phyloP scores from a whole-genome alignment of 805 yeast species.

The Kazachstania africana region DNA sequence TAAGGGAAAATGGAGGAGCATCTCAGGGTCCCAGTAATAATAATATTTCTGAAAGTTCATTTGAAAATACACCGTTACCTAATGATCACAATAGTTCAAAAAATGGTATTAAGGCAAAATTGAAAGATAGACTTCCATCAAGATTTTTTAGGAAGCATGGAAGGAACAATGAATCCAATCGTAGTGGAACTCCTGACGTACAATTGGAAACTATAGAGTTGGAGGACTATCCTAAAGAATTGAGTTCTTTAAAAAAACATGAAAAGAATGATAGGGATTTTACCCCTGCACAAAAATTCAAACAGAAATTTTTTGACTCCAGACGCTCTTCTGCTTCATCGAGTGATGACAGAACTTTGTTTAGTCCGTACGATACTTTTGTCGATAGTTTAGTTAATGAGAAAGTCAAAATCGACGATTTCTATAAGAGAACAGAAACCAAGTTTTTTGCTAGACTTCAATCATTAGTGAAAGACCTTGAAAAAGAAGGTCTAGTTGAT shows the following conservation, averaged over 20 bases:
- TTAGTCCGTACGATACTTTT: constrained; percentile 33
- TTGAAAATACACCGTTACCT: background rate
- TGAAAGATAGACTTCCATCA: background rate
- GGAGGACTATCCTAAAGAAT: too few species aligned
- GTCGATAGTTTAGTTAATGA: constrained; percentile 36
- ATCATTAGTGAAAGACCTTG: constrained; percentile 37
- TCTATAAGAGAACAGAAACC: constrained; percentile 37
- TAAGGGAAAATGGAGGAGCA: constrained; percentile 6
- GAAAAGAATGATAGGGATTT: background rate
- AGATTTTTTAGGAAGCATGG: background rate
- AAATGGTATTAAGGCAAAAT: background rate
- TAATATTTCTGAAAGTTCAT: background rate
- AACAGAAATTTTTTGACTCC: constrained; percentile 9
- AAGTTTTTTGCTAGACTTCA: constrained; percentile 36
- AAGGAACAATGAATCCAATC: background rate
- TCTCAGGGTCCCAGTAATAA: too few species aligned
- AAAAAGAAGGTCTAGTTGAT: constrained; percentile 21
- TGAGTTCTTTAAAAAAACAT: constrained; percentile 1
- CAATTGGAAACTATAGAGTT: constrained; percentile 20
- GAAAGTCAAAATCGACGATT: constrained; percentile 39
- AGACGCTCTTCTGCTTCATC: constrained; percentile 7
- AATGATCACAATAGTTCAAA: background rate
- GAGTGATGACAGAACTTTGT: constrained; percentile 20
- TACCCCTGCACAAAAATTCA: constrained; percentile 5
- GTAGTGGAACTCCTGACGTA: background rate